Evolutionary conservation across 1,284 basidiomycete species (phyloP).

Genomic region (Omphalotus olearius): DNA sequence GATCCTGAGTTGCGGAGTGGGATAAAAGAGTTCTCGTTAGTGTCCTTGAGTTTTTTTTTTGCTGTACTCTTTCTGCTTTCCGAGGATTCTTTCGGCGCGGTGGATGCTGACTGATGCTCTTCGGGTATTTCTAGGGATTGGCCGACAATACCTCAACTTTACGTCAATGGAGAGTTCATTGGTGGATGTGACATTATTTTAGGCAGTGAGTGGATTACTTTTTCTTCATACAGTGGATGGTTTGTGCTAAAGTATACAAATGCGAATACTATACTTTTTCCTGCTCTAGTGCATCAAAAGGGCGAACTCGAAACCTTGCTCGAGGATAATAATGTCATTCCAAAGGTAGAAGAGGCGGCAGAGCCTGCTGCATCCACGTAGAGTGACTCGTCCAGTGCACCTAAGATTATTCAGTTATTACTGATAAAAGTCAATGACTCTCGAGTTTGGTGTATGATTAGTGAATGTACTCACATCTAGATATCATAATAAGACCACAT

Average conservation of each 20-base stretch:
- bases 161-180: slow-evolving; percentile 92
- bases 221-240: background rate
- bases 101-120: background rate
- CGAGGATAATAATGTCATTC: slow-evolving; percentile 68
- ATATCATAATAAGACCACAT: slow-evolving; percentile 2
- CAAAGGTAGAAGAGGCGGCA: slow-evolving; percentile 1
- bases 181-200: slow-evolving; percentile 96
- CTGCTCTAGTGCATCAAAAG: slow-evolving; percentile 82
- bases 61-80: slow-evolving; percentile 3
- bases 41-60: slow-evolving; percentile 16
- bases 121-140: slow-evolving; percentile 63
- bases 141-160: slow-evolving; percentile 97
- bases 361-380: slow-evolving; percentile 4
- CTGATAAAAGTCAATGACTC: too few relatives aligned
- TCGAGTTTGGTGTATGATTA: slow-evolving; percentile 1
- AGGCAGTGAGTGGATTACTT: slow-evolving; percentile 62
- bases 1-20: slow-evolving; percentile 79
- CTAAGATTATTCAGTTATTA: background rate
- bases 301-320: slow-evolving; percentile 90
- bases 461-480: slow-evolving; percentile 9
- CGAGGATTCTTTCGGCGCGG: background rate
- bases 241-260: slow-evolving; percentile 1
- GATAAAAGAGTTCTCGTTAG: slow-evolving; percentile 96
- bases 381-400: background rate
- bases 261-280: background rate